These are phyloP conservation scores for Atkinsonella hypoxylon DNA, from an alignment of 2,329 filamentous ascomycete genomes.

Conservation along the genomic window DNA sequence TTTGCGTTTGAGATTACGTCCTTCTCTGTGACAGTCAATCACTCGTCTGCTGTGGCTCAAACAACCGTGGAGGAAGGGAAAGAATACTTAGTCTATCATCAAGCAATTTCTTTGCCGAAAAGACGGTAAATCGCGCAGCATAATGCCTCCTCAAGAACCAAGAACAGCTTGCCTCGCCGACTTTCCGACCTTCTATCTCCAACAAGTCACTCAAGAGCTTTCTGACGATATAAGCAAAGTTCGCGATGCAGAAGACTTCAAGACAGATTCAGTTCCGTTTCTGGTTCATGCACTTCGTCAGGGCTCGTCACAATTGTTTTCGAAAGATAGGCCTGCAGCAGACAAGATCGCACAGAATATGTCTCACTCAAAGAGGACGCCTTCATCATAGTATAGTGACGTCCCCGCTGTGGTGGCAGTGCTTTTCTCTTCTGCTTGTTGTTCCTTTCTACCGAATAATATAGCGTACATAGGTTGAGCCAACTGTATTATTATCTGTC, in stretches of 20 bases:
- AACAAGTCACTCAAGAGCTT: slow-evolving; percentile 57
- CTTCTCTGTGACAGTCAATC: no score
- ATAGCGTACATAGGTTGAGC: no score
- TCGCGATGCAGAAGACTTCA: slow-evolving; percentile 58
- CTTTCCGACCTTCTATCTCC: slow-evolving; percentile 58
- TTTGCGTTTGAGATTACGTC: no score
- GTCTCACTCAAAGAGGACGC: not conserved
- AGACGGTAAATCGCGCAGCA: not conserved
- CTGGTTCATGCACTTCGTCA: slow-evolving; percentile 58
- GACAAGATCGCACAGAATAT: not conserved
- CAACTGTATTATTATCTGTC: no score
- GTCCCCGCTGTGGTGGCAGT: no score
- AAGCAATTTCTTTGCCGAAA: not conserved
- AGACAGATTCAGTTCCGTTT: slow-evolving; percentile 48
- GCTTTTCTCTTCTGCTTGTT: no score
- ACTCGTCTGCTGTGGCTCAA: no score
- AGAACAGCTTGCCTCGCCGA: slow-evolving; percentile 14
- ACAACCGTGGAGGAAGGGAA: no score
- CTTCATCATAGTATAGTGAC: not conserved
- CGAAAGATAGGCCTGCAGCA: not conserved
- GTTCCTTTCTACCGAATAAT: no score
- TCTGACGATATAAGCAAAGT: slow-evolving; percentile 63
- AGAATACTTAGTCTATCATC: not conserved
- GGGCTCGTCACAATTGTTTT: slow-evolving; percentile 47
- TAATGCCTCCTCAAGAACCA: not conserved